Conservation (phyloP, 108 stramenopile genomes). For the Cyclotella cryptica region DNA sequence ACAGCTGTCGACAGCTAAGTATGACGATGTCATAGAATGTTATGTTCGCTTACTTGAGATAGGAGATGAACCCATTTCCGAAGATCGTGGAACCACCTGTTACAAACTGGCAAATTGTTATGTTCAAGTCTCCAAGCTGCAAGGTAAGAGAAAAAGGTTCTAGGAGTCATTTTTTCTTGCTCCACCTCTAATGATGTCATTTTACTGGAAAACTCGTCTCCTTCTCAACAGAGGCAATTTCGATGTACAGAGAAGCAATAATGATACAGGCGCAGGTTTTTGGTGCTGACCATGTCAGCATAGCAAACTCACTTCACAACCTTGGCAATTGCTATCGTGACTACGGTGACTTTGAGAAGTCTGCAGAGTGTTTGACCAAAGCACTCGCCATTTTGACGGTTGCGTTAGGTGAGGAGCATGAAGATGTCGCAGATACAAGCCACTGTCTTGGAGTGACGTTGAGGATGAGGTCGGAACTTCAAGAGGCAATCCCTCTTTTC, state of each 20-base stretch:
- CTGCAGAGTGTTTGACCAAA: slow-evolving; percentile 47
- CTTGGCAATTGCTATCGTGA: slow-evolving; percentile 57
- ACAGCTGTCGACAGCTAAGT: slow-evolving; percentile 16
- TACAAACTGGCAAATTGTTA: slow-evolving; percentile 58
- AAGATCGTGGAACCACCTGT: slow-evolving; percentile 42
- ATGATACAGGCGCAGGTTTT: slow-evolving; percentile 51
- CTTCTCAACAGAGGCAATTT: slow-evolving; percentile 35
- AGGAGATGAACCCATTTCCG: slow-evolving; percentile 43
- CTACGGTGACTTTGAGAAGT: slow-evolving; percentile 50
- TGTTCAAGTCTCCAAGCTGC: slow-evolving; percentile 38
- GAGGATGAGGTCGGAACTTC: slow-evolving; percentile 45
- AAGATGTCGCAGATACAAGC: slow-evolving; percentile 59
- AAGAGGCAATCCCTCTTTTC: slow-evolving; percentile 42
- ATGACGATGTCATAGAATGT: slow-evolving; percentile 44
- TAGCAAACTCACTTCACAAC: slow-evolving; percentile 58
- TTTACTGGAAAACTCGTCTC: not conserved
- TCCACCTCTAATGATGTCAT: not conserved
- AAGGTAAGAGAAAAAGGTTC: slow-evolving; percentile 20
- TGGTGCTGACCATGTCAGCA: slow-evolving; percentile 46
- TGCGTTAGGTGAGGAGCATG: slow-evolving; percentile 45
- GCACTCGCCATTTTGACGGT: slow-evolving; percentile 36
- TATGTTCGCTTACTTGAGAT: slow-evolving; percentile 50
- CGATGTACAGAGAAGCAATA: slow-evolving; percentile 56
- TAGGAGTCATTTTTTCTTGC: not conserved
- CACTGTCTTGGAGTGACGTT: slow-evolving; percentile 54